A percentile compares a stretch with the other conserved stretches of the same genome.
phyloP scores from a whole-genome alignment of 2,329 filamentous ascomycete species.

The Pseudogymnoascus sp. region DNA sequence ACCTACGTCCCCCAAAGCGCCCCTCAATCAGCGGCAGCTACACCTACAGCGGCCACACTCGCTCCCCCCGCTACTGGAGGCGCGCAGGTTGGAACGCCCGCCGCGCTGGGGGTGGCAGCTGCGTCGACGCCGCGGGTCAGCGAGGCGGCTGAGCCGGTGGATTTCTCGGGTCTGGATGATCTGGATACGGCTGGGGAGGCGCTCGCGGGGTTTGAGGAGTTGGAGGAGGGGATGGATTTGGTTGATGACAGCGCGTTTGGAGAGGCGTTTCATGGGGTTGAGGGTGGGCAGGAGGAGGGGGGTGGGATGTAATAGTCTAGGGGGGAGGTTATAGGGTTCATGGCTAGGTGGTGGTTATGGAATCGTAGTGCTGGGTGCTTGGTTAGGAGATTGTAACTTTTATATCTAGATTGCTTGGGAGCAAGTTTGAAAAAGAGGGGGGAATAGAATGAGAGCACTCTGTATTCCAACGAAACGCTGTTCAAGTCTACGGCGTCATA shows the following conservation, averaged over 20 bases:
- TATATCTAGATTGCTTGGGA: neutral
- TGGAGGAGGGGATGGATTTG: conserved; percentile 45
- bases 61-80: neutral
- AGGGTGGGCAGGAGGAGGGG: conserved; percentile 18
- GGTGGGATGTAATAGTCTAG: neutral
- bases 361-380: neutral
- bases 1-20: conserved; percentile 16
- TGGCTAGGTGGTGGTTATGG: neutral
- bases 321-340: neutral
- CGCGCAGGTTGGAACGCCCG: neutral
- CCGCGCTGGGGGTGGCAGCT: neutral
- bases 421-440: neutral
- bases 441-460: neutral
- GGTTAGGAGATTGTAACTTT: neutral
- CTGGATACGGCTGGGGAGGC: conserved; percentile 65
- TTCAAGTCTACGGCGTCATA: neutral
- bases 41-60: neutral
- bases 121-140: conserved; percentile 17
- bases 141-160: conserved; percentile 42
- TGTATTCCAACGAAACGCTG: neutral
- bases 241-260: conserved; percentile 77
- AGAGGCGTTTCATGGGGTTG: conserved; percentile 66
- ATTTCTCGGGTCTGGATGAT: conserved; percentile 56
- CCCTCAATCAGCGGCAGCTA: conserved; percentile 11
- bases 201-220: conserved; percentile 54